These are phyloP conservation scores for Pseudonitzschia multiseries DNA, from an alignment of 108 stramenopile species.

Conservation along the genomic window DNA sequence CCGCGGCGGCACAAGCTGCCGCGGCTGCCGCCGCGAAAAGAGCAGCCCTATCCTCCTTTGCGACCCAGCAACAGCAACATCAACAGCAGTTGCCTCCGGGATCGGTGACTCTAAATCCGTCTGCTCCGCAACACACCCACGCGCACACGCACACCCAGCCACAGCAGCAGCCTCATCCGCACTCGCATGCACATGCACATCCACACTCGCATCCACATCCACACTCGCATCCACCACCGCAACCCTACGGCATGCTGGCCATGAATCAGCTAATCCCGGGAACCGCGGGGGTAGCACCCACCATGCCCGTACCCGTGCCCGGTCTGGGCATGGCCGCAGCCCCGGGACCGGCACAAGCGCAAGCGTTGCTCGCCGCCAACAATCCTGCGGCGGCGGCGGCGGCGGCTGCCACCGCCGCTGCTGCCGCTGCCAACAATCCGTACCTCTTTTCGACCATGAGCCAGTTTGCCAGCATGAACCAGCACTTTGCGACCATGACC, in stretches of 20 bases:
- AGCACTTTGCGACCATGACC: too few relatives aligned
- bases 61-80: not conserved
- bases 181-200: not conserved
- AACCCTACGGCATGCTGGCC: too few relatives aligned
- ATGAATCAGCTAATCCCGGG: not conserved
- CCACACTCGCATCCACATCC: not conserved
- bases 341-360: too few relatives aligned
- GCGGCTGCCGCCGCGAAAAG: conserved; percentile 2
- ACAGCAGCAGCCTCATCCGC: not conserved
- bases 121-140: too few relatives aligned
- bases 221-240: too few relatives aligned
- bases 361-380: too few relatives aligned
- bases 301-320: not conserved
- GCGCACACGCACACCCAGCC: not conserved
- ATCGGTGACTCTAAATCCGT: not conserved
- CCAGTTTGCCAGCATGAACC: conserved; percentile 9
- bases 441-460: not conserved
- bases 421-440: not conserved
- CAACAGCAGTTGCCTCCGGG: not conserved
- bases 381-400: too few relatives aligned
- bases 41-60: not conserved
- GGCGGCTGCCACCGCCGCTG: not conserved
- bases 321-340: not conserved
- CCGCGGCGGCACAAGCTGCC: conserved; percentile 9
- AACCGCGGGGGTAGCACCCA: not conserved